A percentile compares a stretch with the other conserved stretches of the same genome.
Evolutionary conservation across 2,329 filamentous ascomycete genomes (phyloP).

Genomic region (Byssothecium circinans): DNA sequence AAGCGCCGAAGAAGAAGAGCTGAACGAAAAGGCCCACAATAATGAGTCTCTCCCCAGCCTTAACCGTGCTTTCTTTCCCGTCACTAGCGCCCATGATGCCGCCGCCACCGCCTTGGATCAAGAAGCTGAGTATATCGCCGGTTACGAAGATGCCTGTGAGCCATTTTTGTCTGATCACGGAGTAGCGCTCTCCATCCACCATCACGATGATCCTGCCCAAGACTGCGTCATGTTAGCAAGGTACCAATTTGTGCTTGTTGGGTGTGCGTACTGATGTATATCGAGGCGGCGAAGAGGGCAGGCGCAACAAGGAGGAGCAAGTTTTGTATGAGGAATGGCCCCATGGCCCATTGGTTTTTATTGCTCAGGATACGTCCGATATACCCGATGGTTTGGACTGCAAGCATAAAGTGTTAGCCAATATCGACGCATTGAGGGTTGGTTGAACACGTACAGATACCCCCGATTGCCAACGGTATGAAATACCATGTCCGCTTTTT

Average conservation of each 20-base stretch:
- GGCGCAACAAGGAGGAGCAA: conserved; percentile 48
- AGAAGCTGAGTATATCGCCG: conserved; percentile 58
- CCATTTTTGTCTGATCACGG: conserved; percentile 48
- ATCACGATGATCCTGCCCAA: conserved; percentile 47
- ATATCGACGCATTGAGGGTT: neutral
- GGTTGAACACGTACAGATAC: conserved; percentile 48
- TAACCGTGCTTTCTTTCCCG: conserved; percentile 20
- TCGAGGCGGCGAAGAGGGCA: conserved; percentile 50
- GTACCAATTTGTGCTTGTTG: neutral
- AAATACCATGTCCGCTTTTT: conserved; percentile 54
- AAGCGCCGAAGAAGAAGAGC: conserved; percentile 60
- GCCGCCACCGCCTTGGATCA: conserved; percentile 55
- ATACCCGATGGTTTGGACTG: conserved; percentile 57
- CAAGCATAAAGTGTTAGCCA: neutral
- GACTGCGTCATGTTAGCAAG: conserved; percentile 6
- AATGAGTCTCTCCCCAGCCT: conserved; percentile 56
- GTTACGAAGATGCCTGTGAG: conserved; percentile 59
- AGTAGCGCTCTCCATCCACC: conserved; percentile 47
- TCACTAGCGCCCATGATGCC: conserved; percentile 44
- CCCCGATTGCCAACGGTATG: conserved; percentile 56
- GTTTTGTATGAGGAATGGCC: conserved; percentile 44
- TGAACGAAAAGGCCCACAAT: conserved; percentile 60
- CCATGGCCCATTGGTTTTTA: conserved; percentile 31
- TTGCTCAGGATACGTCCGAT: conserved; percentile 47
- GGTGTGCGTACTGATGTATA: conserved; percentile 46